Conservation (phyloP, 2,329 filamentous ascomycete genomes). For the Drechslera avenae region DNA sequence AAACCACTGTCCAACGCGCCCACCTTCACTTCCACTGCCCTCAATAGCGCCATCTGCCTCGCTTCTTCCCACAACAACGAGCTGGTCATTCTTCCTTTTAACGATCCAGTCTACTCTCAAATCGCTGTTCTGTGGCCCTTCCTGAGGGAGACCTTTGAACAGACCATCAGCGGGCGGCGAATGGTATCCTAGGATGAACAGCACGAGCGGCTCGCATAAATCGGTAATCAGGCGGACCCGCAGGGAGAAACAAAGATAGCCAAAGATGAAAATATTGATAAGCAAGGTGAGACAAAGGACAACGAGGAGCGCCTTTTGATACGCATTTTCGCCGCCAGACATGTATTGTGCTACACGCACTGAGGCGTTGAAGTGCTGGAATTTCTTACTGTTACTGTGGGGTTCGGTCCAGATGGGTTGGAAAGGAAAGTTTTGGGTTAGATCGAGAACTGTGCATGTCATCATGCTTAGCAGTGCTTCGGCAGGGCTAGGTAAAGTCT, state of each 20-base stretch:
- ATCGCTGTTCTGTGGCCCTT: constrained; percentile 7
- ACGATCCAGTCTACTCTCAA: constrained; percentile 1
- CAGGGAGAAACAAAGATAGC: constrained; percentile 7
- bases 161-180: background rate
- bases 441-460: constrained; percentile 9
- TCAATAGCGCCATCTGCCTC: background rate
- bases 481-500: constrained; percentile 4
- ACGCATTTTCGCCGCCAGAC: constrained; percentile 11
- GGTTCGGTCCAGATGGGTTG: background rate
- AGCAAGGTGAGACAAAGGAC: constrained; percentile 2
- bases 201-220: constrained; percentile 10
- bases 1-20: background rate
- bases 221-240: constrained; percentile 13
- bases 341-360: constrained; percentile 16
- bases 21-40: background rate
- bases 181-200: constrained; percentile 13
- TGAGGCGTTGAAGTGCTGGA: constrained; percentile 11
- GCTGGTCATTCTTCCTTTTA: constrained; percentile 2
- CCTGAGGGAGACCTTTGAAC: constrained; percentile 1
- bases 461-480: constrained; percentile 4
- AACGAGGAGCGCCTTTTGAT: constrained; percentile 8
- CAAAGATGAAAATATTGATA: constrained; percentile 12
- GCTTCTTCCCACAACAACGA: constrained; percentile 3
- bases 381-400: background rate
- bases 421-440: constrained; percentile 11